Evolutionary conservation across 768 basidiomycete genomes (phyloP).

Genomic region (Cytidiella melzeri): DNA sequence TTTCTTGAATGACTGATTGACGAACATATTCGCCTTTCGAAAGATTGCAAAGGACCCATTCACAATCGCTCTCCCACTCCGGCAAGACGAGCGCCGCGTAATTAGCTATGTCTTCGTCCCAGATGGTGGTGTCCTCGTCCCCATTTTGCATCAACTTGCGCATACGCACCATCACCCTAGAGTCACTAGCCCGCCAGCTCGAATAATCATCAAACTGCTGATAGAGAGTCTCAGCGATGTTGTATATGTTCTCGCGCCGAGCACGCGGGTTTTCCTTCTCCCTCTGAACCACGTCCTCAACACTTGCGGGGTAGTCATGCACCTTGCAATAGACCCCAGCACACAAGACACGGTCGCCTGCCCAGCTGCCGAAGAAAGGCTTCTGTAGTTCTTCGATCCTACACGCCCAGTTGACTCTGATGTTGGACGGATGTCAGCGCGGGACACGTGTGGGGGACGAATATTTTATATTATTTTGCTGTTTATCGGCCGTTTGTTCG

Average conservation of each 20-base stretch:
- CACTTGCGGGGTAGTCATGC: not conserved
- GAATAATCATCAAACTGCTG: too few relatives aligned
- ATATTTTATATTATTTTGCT: too few relatives aligned
- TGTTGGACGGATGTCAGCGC: too few relatives aligned
- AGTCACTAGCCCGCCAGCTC: too few relatives aligned
- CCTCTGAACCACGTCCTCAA: not conserved
- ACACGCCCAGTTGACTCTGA: too few relatives aligned
- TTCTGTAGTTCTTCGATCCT: not conserved
- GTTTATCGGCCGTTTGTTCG: too few relatives aligned
- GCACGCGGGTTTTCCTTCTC: not conserved
- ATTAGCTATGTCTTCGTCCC: too few relatives aligned
- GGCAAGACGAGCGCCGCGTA: not conserved
- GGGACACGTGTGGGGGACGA: too few relatives aligned
- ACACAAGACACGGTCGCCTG: not conserved
- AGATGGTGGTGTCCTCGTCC: not conserved
- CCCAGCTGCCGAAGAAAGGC: not conserved
- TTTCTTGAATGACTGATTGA: not conserved
- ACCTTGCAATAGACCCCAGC: not conserved
- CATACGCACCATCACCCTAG: not conserved
- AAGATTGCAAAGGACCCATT: slow-evolving; percentile 7
- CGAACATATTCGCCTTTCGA: slow-evolving; percentile 6
- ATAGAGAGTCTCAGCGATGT: too few relatives aligned
- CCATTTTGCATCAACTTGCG: too few relatives aligned
- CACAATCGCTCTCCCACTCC: too few relatives aligned
- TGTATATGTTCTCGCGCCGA: not conserved